phyloP scores from a whole-genome alignment of 352 stramenopile genomes.

The Globisporangium takayamanum region DNA sequence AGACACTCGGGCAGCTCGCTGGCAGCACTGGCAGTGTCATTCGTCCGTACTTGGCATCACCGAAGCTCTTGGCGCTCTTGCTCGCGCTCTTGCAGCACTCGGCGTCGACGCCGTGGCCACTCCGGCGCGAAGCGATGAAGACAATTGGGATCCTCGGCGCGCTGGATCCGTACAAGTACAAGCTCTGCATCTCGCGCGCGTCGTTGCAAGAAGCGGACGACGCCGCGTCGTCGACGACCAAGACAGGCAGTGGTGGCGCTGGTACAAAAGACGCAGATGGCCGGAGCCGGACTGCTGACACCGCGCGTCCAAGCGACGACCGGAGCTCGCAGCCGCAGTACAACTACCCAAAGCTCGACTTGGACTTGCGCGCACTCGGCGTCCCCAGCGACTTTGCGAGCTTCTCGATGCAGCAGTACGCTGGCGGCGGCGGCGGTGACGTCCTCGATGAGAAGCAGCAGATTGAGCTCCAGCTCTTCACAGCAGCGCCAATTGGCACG shows the following conservation, averaged over 20 bases:
- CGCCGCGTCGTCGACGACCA: constrained; percentile 16
- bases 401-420: constrained; percentile 32
- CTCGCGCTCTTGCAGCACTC: constrained; percentile 92
- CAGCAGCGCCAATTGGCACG: constrained; percentile 79
- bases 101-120: constrained; percentile 83
- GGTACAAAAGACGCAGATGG: neutral
- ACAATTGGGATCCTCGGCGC: constrained; percentile 94
- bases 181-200: constrained; percentile 62
- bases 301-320: too few relatives aligned
- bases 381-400: constrained; percentile 46
- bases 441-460: constrained; percentile 84
- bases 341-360: constrained; percentile 39
- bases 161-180: constrained; percentile 95
- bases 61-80: constrained; percentile 93
- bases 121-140: constrained; percentile 94
- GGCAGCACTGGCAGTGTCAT: constrained; percentile 93
- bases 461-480: constrained; percentile 83
- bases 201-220: constrained; percentile 70
- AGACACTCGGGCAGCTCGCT: constrained; percentile 92
- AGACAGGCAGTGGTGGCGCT: constrained; percentile 1
- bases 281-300: neutral
- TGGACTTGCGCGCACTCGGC: constrained; percentile 57
- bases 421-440: constrained; percentile 25
- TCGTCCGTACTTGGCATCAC: constrained; percentile 93
- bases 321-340: constrained; percentile 19